A percentile compares a stretch with the other conserved stretches of the same genome.
Evolutionary conservation across 176 grass and related monocot genomes (phyloP).

Genomic region (Cymbopogon citratus): DNA sequence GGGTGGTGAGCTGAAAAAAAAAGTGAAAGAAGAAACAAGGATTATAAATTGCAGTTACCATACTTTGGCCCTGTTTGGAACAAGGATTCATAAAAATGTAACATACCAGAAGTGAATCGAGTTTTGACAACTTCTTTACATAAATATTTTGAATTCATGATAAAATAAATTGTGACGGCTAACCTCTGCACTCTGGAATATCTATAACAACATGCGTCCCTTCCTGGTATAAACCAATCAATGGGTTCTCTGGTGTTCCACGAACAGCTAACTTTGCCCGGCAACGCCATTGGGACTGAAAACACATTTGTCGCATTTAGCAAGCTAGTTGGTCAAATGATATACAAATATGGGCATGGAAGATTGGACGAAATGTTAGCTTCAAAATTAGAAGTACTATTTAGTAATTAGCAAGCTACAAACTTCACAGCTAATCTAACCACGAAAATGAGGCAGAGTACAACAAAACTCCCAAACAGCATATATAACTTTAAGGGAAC

Average conservation of each 20-base stretch:
- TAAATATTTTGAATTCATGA: neutral
- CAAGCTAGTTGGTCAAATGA: conserved; percentile 7
- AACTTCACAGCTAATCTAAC: neutral
- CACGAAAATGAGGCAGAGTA: neutral
- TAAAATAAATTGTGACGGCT: neutral
- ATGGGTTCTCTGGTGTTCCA: conserved; percentile 59
- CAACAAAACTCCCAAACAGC: neutral
- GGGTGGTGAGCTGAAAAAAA: conserved; percentile 86
- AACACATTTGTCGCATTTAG: neutral
- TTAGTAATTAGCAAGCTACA: neutral
- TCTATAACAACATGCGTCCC: conserved; percentile 74
- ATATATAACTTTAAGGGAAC: neutral
- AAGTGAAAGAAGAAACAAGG: conserved; percentile 19
- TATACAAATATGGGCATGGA: neutral
- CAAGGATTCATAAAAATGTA: neutral
- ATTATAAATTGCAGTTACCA: neutral
- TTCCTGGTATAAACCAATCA: conserved; percentile 91
- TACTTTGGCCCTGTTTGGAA: neutral
- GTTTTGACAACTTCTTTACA: neutral
- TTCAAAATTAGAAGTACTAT: neutral
- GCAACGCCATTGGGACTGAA: conserved; percentile 89
- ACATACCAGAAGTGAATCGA: neutral
- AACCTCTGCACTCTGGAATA: conserved; percentile 90
- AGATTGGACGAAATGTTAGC: neutral
- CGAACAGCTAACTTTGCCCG: conserved; percentile 88